Base-by-base conservation (phyloP, 768 basidiomycete genomes). In the Tubosaeta brunneosetosa region DNA sequence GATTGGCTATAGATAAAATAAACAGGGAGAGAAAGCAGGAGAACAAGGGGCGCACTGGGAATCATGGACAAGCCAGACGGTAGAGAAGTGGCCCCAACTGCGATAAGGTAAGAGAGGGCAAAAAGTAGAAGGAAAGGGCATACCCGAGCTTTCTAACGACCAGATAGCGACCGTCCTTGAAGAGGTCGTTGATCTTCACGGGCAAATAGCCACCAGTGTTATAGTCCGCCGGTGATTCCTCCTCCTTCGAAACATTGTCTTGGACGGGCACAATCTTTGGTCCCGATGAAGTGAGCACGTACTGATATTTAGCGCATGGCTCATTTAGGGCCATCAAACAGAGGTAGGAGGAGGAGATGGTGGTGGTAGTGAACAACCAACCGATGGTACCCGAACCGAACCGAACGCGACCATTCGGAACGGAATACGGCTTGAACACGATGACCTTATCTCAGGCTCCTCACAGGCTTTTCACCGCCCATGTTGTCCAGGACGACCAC, bases 71-170 rank as follows among this genome's bases (percentile, higher is more conserved):
- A 93, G 84, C 92, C 92, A 94, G 25, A 94, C 93, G 14, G 93
- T 94, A 2, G 90, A 93, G 68, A 95, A 95, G 73, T 94, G 92
- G 36, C 93, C 93, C 93, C 93, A 95, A 52, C 88, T 91, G 49
- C 52, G 51, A 54, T 56, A 42, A 47, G 56, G 49, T 66, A 38
- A 65, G 49, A 17, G 12, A 8, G 25, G 38, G 26, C 0, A 0
- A 11, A 19, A 14, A 19, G 17, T 47, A 43, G 5, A 26, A 9
- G 17, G 33, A 43, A 55, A 47, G 52, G 53, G 67, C 74, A 49
- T 59, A 90, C 82, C 95, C 95, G 29, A 99, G 78, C 71, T 99
- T 99, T 57, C 95, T 77, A 32, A 94, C 77, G 50, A 97, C 84
- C 19, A 79, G 72, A 72, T 99, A 99, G 44, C 93, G 81, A 50